These are phyloP conservation scores for Rutstroemia sp. DNA, from an alignment of 2,329 filamentous ascomycete species.

Conservation along the genomic window DNA sequence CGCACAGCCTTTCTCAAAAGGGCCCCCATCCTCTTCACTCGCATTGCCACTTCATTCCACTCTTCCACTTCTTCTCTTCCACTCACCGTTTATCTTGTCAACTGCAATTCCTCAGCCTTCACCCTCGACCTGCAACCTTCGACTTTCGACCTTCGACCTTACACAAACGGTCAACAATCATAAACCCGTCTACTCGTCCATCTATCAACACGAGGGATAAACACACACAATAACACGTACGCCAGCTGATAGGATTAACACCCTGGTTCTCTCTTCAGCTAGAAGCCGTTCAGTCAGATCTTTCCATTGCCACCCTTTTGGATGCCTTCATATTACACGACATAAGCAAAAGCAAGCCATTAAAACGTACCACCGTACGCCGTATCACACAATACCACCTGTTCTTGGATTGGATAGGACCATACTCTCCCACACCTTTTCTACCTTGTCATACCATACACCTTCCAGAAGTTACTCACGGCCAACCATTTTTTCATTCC, in stretches of 20 bases:
- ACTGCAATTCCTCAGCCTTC: conserved; percentile 2
- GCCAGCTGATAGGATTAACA: conserved; percentile 13
- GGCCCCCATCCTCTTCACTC: conserved; percentile 4
- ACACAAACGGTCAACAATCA: conserved; percentile 1
- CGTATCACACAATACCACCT: conserved; percentile 11
- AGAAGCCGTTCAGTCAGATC: conserved; percentile 15
- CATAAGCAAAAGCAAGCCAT: neutral
- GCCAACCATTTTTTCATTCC: conserved; percentile 7
- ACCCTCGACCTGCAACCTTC: neutral
- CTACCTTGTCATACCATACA: neutral
- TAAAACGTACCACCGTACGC: neutral
- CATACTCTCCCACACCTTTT: neutral
- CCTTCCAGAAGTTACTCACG: conserved; percentile 6
- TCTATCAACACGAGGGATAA: neutral
- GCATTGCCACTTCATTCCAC: conserved; percentile 1
- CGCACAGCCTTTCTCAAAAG: neutral
- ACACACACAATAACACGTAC: neutral
- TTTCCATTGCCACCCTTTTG: conserved; percentile 11
- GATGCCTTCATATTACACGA: conserved; percentile 4
- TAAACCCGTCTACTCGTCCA: neutral
- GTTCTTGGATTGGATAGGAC: conserved; percentile 16
- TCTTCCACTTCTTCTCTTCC: neutral
- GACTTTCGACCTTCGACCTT: neutral
- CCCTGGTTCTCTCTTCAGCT: conserved; percentile 13
- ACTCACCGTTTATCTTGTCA: conserved; percentile 3